Conservation (phyloP, 495 filamentous ascomycete species). For the Podospora tetraspora region DNA sequence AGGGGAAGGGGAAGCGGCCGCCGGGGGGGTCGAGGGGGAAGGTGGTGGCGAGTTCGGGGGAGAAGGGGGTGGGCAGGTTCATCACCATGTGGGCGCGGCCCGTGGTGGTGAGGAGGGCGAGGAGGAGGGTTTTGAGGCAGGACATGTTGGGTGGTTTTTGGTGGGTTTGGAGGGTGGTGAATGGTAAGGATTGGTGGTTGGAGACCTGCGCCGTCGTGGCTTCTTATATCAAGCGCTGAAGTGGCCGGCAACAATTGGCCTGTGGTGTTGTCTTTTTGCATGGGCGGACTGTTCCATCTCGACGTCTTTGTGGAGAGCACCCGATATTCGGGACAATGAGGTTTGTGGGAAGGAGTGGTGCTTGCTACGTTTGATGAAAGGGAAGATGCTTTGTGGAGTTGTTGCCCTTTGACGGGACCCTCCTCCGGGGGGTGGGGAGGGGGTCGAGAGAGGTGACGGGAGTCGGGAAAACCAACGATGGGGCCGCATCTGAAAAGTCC, state of each 20-base stretch:
- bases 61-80: constrained; percentile 2
- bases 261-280: not conserved
- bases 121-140: not conserved
- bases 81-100: constrained; percentile 9
- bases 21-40: constrained; percentile 4
- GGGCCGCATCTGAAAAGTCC: not conserved
- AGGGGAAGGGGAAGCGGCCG: constrained; percentile 9
- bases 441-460: not conserved
- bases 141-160: not conserved
- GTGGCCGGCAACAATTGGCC: not conserved
- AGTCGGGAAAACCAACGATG: not conserved
- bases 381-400: not conserved
- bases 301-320: not conserved
- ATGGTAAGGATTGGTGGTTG: not conserved
- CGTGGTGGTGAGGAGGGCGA: not conserved
- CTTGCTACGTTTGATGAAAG: not conserved
- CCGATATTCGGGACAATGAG: not conserved
- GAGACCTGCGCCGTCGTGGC: not conserved
- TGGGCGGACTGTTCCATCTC: not conserved
- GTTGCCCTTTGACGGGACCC: not conserved
- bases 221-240: not conserved
- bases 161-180: not conserved
- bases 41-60: constrained; percentile 1
- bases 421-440: not conserved
- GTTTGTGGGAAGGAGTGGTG: not conserved